Conservation (phyloP, 352 stramenopile genomes). For the Globisporangium parvum region DNA sequence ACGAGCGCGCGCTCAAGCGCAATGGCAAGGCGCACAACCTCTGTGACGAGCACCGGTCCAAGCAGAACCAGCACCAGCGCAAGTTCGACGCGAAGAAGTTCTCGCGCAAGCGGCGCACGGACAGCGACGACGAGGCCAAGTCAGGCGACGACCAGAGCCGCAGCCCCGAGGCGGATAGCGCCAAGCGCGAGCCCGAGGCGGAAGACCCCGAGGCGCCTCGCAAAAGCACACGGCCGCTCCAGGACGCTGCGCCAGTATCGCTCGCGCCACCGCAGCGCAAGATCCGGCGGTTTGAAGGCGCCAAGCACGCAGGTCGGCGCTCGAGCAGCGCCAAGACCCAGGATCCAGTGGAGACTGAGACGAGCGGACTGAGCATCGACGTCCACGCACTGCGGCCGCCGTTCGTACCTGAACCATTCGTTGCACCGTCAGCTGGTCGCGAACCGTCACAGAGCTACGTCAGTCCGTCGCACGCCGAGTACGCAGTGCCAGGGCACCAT, state of each 20-base stretch:
- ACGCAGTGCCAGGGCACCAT: not conserved
- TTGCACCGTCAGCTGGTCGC: too few relatives aligned
- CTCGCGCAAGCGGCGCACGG: conserved; percentile 32
- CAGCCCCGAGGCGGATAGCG: not conserved
- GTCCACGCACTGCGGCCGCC: not conserved
- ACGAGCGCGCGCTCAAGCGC: conserved; percentile 71
- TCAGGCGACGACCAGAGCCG: not conserved
- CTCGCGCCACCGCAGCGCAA: conserved; percentile 6
- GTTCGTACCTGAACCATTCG: not conserved
- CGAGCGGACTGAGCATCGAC: not conserved
- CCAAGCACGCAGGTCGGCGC: conserved; percentile 4
- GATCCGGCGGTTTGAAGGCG: conserved; percentile 14
- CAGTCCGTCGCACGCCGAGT: not conserved
- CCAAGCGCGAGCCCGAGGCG: not conserved
- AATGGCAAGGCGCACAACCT: conserved; percentile 77
- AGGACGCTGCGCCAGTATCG: not conserved
- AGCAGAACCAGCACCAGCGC: conserved; percentile 80
- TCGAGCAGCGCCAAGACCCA: not conserved
- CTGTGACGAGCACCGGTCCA: conserved; percentile 66
- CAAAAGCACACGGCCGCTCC: not conserved
- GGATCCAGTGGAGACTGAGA: not conserved
- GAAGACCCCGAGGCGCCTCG: too few relatives aligned
- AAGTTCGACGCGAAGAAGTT: conserved; percentile 84
- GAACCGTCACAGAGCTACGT: not conserved
- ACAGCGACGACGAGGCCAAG: conserved; percentile 4